Conservation (phyloP, 1,284 basidiomycete species). For the Rhodotorula sp. region DNA sequence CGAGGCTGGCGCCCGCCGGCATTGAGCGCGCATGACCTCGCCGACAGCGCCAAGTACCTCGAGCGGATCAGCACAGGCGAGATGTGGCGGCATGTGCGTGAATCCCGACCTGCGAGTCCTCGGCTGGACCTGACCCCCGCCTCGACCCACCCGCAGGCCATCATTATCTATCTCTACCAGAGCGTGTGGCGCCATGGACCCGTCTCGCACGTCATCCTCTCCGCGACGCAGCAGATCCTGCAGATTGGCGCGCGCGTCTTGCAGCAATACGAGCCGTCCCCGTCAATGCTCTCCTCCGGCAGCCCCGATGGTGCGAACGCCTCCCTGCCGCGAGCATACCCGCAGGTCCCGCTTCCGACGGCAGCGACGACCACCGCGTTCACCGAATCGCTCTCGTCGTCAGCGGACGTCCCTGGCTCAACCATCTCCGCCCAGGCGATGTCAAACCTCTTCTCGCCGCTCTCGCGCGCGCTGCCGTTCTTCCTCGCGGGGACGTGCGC, state of each 20-base stretch:
- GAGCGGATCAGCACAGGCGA: conserved; percentile 22
- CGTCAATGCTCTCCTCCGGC: not conserved
- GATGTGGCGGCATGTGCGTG: conserved; percentile 32
- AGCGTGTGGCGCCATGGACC: conserved; percentile 16
- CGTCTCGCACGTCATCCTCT: conserved; percentile 7
- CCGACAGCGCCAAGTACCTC: conserved; percentile 13
- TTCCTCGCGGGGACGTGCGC: conserved; percentile 31
- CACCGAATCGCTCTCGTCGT: not conserved
- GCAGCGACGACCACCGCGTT: not conserved
- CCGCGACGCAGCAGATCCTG: conserved; percentile 23
- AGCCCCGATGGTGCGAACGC: not conserved
- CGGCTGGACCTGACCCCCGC: not conserved
- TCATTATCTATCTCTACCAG: conserved; percentile 28
- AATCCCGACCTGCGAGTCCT: too few species aligned
- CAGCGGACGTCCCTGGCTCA: not conserved
- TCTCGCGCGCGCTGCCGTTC: conserved; percentile 23
- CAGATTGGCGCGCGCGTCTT: conserved; percentile 24
- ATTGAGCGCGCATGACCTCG: not conserved
- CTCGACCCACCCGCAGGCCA: conserved; percentile 2
- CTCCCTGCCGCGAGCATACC: not conserved
- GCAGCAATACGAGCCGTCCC: conserved; percentile 1
- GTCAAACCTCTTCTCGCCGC: conserved; percentile 13
- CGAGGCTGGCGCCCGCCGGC: conserved; percentile 10
- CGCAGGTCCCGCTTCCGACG: not conserved
- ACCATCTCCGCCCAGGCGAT: not conserved